Conservation (phyloP, 2,329 filamentous ascomycete genomes). For the Aspergillus sp. region DNA sequence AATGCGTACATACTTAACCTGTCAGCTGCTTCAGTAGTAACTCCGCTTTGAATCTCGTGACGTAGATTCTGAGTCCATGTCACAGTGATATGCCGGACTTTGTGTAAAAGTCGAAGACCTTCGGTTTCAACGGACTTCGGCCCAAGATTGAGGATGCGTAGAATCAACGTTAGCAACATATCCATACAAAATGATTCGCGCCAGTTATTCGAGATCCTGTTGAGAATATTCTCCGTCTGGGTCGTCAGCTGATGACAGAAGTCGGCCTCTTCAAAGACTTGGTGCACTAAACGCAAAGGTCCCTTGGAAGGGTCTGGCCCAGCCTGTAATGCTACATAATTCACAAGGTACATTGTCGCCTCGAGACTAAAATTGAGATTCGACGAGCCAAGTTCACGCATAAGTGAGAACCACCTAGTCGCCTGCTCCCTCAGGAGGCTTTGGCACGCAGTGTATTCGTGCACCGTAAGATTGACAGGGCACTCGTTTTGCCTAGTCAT, state of each 20-base stretch:
- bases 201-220: constrained; percentile 1
- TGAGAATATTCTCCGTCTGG: neutral
- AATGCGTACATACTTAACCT: neutral
- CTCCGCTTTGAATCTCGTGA: neutral
- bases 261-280: neutral
- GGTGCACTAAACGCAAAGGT: neutral
- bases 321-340: neutral
- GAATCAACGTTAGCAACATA: neutral
- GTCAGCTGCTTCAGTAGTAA: neutral
- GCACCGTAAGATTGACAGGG: neutral
- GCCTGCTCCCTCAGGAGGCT: neutral
- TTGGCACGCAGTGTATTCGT: constrained; percentile 3
- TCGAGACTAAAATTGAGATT: constrained; percentile 2
- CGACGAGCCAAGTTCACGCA: neutral
- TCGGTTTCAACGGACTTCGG: neutral
- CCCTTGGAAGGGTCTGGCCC: neutral
- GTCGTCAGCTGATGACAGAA: neutral
- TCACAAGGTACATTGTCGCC: neutral
- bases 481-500: neutral
- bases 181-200: constrained; percentile 2
- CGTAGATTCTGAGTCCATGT: neutral
- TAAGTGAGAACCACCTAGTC: neutral
- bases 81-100: neutral
- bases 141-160: neutral
- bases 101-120: neutral